These are phyloP conservation scores for Periconia sp. DNA, from an alignment of 2,329 filamentous ascomycete genomes.

Conservation along the genomic window DNA sequence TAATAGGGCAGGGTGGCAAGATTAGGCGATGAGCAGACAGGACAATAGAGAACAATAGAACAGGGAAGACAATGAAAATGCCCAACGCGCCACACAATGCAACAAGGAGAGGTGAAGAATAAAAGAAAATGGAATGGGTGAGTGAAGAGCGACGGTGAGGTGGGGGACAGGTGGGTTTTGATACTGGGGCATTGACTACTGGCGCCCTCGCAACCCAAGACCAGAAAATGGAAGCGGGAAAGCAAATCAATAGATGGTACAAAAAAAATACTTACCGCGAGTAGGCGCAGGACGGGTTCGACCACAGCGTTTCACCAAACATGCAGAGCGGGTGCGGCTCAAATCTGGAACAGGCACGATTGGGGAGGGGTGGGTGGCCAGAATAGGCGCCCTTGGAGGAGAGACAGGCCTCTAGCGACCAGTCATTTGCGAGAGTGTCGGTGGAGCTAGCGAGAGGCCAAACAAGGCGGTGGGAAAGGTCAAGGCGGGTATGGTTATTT, in stretches of 20 bases:
- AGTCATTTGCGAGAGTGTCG: constrained; percentile 39
- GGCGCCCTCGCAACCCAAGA: constrained; percentile 10
- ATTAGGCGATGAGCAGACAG: constrained; percentile 17
- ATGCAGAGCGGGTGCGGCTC: constrained; percentile 46
- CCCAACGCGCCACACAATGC: constrained; percentile 40
- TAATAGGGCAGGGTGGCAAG: constrained; percentile 1
- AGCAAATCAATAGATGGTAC: constrained; percentile 10
- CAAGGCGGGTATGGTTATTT: constrained; percentile 29
- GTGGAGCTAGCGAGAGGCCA: constrained; percentile 38
- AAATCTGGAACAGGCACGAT: constrained; percentile 42
- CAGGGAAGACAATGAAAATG: constrained; percentile 16
- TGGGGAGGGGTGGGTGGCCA: constrained; percentile 33
- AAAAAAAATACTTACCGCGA: constrained; percentile 44
- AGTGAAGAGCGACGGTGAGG: constrained; percentile 12
- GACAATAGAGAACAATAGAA: constrained; percentile 25
- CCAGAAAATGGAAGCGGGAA: no score
- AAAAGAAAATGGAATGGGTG: constrained; percentile 17
- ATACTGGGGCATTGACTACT: constrained; percentile 20
- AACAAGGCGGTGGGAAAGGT: constrained; percentile 36
- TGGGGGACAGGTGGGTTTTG: constrained; percentile 17
- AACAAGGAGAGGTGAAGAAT: constrained; percentile 32
- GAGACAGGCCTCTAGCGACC: constrained; percentile 37
- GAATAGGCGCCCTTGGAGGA: constrained; percentile 42
- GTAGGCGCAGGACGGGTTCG: constrained; percentile 41
- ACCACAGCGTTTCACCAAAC: constrained; percentile 45